A percentile compares a stretch with the other conserved stretches of the same genome.
These are phyloP conservation scores for Pythium monospermum DNA, from an alignment of 352 stramenopile species.

Conservation along the genomic window DNA sequence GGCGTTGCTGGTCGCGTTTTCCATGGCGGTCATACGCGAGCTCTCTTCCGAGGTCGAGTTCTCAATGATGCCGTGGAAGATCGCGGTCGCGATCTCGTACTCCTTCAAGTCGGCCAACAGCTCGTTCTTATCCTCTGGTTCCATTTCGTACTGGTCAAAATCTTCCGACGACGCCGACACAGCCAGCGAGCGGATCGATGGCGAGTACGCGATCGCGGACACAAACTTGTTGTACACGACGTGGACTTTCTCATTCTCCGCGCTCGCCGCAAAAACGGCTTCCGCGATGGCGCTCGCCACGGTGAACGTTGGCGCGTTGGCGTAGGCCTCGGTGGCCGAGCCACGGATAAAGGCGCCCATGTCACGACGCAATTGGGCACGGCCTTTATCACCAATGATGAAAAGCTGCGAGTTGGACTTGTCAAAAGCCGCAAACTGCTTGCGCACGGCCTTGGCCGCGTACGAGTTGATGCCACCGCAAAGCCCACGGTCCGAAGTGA, in stretches of 20 bases:
- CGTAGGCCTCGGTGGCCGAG: conserved; percentile 82
- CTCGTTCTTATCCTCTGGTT: conserved; percentile 97
- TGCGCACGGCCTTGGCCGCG: conserved; percentile 89
- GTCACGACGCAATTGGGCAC: conserved; percentile 89
- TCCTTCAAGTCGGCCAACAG: conserved; percentile 96
- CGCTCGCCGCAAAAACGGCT: conserved; percentile 54
- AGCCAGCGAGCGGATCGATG: conserved; percentile 81
- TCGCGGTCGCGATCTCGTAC: conserved; percentile 81
- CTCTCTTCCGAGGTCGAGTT: conserved; percentile 96
- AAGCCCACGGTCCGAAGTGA: conserved; percentile 97
- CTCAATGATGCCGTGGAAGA: conserved; percentile 98
- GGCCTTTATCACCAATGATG: conserved; percentile 96
- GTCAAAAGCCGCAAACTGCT: conserved; percentile 63
- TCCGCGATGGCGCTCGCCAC: conserved; percentile 91
- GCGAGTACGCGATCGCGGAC: conserved; percentile 94
- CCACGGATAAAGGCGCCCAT: conserved; percentile 56
- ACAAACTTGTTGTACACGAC: conserved; percentile 98
- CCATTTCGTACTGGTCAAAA: conserved; percentile 95
- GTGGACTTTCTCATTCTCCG: conserved; percentile 93
- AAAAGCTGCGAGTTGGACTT: conserved; percentile 86
- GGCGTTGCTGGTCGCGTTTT: conserved; percentile 77
- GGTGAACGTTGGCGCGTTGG: conserved; percentile 86
- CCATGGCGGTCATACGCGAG: conserved; percentile 94
- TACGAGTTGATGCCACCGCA: conserved; percentile 98
- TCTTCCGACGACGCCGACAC: conserved; percentile 57